These are phyloP conservation scores for Sechiopsis laciniata DNA, from an alignment of 306 rosid genomes.

Conservation along the genomic window DNA sequence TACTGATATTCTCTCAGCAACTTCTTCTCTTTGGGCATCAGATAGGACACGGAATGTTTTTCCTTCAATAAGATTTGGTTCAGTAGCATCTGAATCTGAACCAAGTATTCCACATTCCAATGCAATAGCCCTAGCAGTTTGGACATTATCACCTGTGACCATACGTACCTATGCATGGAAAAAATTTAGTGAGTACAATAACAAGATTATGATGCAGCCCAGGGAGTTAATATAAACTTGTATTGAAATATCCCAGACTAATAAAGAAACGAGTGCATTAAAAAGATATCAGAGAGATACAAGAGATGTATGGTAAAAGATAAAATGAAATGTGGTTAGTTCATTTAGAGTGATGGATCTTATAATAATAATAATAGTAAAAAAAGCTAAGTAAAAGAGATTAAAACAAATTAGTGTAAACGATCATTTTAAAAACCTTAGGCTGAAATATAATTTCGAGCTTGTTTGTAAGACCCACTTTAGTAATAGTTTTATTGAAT, in stretches of 20 bases:
- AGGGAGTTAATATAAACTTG: background rate
- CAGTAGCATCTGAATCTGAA: slow-evolving; percentile 45
- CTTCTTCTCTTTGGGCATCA: slow-evolving; percentile 42
- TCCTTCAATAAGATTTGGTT: slow-evolving; percentile 74
- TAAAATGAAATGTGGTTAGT: background rate
- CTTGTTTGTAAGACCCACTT: background rate
- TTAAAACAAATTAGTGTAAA: background rate
- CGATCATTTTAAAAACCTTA: background rate
- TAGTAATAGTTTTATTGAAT: background rate
- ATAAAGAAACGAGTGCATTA: background rate
- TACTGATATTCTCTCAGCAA: slow-evolving; percentile 66
- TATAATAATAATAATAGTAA: too few relatives aligned
- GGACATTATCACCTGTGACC: slow-evolving; percentile 91
- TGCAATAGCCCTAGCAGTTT: slow-evolving; percentile 91
- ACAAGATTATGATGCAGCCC: background rate
- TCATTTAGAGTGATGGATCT: too few relatives aligned
- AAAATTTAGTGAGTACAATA: background rate
- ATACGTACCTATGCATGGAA: slow-evolving; percentile 53
- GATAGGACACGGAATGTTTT: slow-evolving; percentile 57
- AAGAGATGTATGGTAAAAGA: background rate
- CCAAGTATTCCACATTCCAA: slow-evolving; percentile 81
- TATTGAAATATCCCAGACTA: background rate
- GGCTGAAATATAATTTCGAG: background rate
- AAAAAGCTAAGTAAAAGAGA: background rate
- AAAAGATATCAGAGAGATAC: background rate